phyloP scores from a whole-genome alignment of 345 rosid species.

The Streptanthus diversifolius region DNA sequence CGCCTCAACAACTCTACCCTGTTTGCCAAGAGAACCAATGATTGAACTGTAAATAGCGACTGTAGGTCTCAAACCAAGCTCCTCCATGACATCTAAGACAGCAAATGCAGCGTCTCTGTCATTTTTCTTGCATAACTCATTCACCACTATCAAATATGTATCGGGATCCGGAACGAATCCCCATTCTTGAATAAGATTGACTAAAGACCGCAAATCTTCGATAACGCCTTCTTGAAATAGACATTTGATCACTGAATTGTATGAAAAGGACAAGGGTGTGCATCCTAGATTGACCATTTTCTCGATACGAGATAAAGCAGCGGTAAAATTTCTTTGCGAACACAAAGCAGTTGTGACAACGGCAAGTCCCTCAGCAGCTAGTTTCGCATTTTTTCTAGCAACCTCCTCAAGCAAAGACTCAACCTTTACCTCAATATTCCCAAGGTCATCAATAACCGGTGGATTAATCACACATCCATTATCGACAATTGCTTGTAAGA shows the following conservation, averaged over 20 bases:
- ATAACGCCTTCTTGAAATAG: constrained; percentile 41
- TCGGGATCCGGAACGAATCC: constrained; percentile 46
- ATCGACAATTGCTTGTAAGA: constrained; percentile 46
- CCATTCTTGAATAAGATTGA: constrained; percentile 43
- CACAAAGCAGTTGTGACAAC: constrained; percentile 57
- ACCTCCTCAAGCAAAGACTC: constrained; percentile 49
- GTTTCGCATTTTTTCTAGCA: constrained; percentile 34
- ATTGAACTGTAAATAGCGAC: constrained; percentile 61
- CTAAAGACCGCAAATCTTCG: constrained; percentile 37
- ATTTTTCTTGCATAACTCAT: constrained; percentile 46
- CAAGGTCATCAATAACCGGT: constrained; percentile 13
- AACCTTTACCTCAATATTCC: constrained; percentile 35
- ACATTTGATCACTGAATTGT: constrained; percentile 56
- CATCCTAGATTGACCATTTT: constrained; percentile 47
- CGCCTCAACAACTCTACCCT: constrained; percentile 47
- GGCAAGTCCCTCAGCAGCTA: constrained; percentile 47
- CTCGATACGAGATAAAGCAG: constrained; percentile 38
- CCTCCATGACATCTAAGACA: constrained; percentile 48
- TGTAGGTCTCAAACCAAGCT: constrained; percentile 51
- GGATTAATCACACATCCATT: constrained; percentile 45
- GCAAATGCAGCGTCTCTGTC: constrained; percentile 42
- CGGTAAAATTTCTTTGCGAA: constrained; percentile 35
- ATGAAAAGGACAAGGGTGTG: constrained; percentile 47
- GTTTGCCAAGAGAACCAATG: constrained; percentile 46
- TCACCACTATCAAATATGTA: constrained; percentile 53